Conservation (phyloP, 2,329 filamentous ascomycete species). For the Clonostachys sp. region DNA sequence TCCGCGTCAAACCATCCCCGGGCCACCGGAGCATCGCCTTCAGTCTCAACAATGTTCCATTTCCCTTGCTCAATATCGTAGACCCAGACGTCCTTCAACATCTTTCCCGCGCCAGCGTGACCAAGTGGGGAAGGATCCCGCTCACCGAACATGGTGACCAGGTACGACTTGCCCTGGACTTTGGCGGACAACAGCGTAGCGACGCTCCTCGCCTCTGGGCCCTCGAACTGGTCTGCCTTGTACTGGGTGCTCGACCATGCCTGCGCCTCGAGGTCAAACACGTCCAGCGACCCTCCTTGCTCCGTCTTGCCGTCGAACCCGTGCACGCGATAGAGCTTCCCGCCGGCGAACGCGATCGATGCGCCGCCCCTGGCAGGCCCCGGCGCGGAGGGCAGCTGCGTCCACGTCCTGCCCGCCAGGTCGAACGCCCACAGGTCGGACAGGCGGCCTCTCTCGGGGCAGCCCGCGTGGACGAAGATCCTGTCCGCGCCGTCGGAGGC, state of each 20-base stretch:
- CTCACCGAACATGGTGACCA: constrained; percentile 34
- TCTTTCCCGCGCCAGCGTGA: constrained; percentile 32
- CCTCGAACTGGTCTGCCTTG: constrained; percentile 15
- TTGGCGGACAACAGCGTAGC: constrained; percentile 14
- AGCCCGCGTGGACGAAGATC: constrained; percentile 59
- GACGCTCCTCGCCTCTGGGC: constrained; percentile 24
- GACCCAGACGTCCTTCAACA: constrained; percentile 32
- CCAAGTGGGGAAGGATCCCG: constrained; percentile 27
- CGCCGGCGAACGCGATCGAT: constrained; percentile 30
- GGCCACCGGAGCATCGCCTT: constrained; percentile 15
- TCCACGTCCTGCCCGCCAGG: constrained; percentile 40
- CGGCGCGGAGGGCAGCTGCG: constrained; percentile 44
- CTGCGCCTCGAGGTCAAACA: constrained; percentile 20
- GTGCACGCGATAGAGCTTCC: constrained; percentile 53
- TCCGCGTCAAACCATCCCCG: constrained; percentile 35
- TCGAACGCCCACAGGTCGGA: constrained; percentile 59
- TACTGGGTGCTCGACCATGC: constrained; percentile 17
- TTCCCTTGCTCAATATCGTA: constrained; percentile 23
- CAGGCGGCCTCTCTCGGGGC: constrained; percentile 49
- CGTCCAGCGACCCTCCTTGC: constrained; percentile 52
- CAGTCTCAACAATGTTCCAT: constrained; percentile 17
- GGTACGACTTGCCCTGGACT: constrained; percentile 10
- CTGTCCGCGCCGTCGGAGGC: constrained; percentile 30
- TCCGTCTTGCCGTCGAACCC: constrained; percentile 60
- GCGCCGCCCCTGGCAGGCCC: constrained; percentile 36